Conservation (phyloP, 441 rosid species). For the Gossypium trilobum region DNA sequence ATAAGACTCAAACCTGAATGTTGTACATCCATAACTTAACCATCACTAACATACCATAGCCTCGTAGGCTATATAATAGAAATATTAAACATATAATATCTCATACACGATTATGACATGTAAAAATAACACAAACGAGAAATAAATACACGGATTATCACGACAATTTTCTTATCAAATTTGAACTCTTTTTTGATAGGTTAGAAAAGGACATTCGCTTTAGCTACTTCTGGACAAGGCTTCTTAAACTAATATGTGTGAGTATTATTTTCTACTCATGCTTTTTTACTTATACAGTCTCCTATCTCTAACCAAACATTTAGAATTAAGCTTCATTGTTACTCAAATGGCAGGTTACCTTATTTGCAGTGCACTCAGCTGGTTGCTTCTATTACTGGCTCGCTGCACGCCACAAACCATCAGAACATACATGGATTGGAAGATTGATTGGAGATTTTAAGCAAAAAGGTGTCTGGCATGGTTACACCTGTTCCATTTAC, state of each 20-base stretch:
- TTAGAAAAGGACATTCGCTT: slow-evolving; percentile 76
- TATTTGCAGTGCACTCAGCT: slow-evolving; percentile 69
- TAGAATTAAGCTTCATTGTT: not conserved
- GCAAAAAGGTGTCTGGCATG: slow-evolving; percentile 57
- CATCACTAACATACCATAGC: too few relatives aligned
- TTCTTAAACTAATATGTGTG: slow-evolving; percentile 55
- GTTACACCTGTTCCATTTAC: slow-evolving; percentile 83
- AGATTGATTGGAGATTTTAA: slow-evolving; percentile 41
- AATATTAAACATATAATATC: not conserved
- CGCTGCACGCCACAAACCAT: slow-evolving; percentile 39
- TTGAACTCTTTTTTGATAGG: slow-evolving; percentile 25
- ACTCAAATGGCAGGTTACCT: slow-evolving; percentile 46
- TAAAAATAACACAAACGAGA: not conserved
- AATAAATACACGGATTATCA: not conserved
- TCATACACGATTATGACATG: not conserved
- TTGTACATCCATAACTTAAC: too few relatives aligned
- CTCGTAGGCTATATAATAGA: too few relatives aligned
- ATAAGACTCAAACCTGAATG: too few relatives aligned
- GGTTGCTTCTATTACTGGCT: slow-evolving; percentile 75
- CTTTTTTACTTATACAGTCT: not conserved
- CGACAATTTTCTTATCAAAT: not conserved
- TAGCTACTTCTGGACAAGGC: slow-evolving; percentile 62
- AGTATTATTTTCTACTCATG: slow-evolving; percentile 20
- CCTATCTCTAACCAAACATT: not conserved
- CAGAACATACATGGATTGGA: slow-evolving; percentile 73